These are phyloP conservation scores for Kwoniella europaea DNA, from an alignment of 768 basidiomycete species.

Conservation along the genomic window DNA sequence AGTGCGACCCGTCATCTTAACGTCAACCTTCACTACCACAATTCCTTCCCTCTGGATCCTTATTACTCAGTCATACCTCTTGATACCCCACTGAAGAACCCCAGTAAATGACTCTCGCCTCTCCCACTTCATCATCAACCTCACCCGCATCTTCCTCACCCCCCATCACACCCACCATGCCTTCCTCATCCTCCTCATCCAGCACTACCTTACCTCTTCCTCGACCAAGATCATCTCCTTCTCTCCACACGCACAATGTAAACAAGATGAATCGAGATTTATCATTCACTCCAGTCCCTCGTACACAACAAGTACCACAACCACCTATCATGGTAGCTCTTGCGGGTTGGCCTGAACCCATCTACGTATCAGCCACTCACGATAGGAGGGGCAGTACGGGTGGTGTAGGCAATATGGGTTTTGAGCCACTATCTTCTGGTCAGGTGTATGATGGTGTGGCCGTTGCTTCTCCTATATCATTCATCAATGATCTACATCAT, in stretches of 20 bases:
- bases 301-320: background rate
- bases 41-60: too few relatives aligned
- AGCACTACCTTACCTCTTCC: background rate
- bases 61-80: background rate
- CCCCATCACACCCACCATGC: background rate
- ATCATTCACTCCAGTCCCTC: slow-evolving; percentile 1
- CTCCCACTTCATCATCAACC: background rate
- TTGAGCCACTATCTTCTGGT: slow-evolving; percentile 16
- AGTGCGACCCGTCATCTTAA: too few relatives aligned
- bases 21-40: too few relatives aligned
- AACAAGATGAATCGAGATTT: background rate
- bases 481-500: background rate
- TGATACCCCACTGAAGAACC: background rate
- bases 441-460: slow-evolving; percentile 23
- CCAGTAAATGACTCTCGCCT: background rate
- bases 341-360: slow-evolving; percentile 32
- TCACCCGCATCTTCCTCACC: background rate
- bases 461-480: background rate
- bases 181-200: background rate
- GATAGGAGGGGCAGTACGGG: background rate
- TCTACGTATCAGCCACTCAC: slow-evolving; percentile 12
- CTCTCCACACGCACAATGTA: background rate
- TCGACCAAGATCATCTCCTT: slow-evolving; percentile 16
- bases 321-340: slow-evolving; percentile 30
- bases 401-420: background rate